Evolutionary conservation across 148 eudicot genomes (phyloP).

Genomic region (Rhododendron simsii): DNA sequence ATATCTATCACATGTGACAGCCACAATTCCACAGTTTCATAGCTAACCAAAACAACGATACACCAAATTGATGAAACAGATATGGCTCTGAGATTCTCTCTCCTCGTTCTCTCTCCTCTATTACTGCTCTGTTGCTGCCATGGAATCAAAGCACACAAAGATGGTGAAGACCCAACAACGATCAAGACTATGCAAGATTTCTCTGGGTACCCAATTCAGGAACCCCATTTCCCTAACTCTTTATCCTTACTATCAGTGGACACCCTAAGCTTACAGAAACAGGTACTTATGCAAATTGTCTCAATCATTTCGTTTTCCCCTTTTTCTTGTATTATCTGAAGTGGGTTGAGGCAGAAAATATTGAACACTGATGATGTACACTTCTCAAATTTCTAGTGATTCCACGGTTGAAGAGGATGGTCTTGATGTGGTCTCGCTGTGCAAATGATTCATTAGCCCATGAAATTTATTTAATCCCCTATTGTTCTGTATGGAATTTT

Average conservation of each 20-base stretch:
- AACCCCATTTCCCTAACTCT: slow-evolving; percentile 29
- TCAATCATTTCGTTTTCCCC: neutral
- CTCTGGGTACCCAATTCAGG: slow-evolving; percentile 61
- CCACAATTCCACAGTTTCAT: neutral
- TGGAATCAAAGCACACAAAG: slow-evolving; percentile 6
- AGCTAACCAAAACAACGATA: neutral
- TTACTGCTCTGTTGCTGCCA: neutral
- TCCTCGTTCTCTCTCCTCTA: neutral
- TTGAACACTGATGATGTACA: neutral
- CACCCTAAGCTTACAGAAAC: slow-evolving; percentile 41
- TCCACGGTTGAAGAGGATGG: neutral
- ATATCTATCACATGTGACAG: neutral
- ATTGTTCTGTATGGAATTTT: neutral
- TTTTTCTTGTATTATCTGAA: neutral
- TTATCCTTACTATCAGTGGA: slow-evolving; percentile 55
- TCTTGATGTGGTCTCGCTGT: neutral
- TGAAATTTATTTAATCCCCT: neutral
- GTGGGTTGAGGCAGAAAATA: neutral
- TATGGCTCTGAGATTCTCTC: slow-evolving; percentile 14
- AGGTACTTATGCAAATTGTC: slow-evolving; percentile 27
- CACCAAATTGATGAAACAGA: slow-evolving; percentile 1
- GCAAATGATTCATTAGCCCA: neutral
- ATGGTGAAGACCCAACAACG: slow-evolving; percentile 43
- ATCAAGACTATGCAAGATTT: slow-evolving; percentile 68
- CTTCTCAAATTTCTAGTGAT: neutral